These are phyloP conservation scores for Ophiocordyceps unilateralis DNA, from an alignment of 2,329 filamentous ascomycete species.

Conservation along the genomic window DNA sequence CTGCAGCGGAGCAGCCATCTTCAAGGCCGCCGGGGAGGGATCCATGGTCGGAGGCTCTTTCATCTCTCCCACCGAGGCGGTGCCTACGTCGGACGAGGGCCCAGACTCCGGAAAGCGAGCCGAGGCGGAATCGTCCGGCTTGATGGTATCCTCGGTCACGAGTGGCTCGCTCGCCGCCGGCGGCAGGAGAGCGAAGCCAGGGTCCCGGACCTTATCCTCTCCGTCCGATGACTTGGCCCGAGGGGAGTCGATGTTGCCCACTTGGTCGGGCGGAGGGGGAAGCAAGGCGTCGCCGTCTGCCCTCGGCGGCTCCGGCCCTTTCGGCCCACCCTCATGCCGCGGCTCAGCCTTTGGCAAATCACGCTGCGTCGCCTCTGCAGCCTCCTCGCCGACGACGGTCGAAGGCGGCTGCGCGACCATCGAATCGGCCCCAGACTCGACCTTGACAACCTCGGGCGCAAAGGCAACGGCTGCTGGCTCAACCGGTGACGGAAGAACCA, in stretches of 20 bases:
- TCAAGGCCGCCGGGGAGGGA: not conserved
- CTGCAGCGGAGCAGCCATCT: constrained; percentile 3
- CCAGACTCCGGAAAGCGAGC: constrained; percentile 12
- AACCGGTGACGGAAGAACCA: constrained; percentile 28
- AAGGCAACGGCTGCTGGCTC: constrained; percentile 9
- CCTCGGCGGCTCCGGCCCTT: not conserved
- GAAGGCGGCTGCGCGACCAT: constrained; percentile 15
- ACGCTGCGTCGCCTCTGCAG: constrained; percentile 9
- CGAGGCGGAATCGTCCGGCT: constrained; percentile 21
- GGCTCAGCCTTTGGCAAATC: constrained; percentile 7
- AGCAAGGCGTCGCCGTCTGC: constrained; percentile 10
- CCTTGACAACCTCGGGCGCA: not conserved
- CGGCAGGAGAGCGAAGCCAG: constrained; percentile 1
- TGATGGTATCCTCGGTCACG: constrained; percentile 20
- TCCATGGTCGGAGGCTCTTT: constrained; percentile 3
- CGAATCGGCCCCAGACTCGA: constrained; percentile 7
- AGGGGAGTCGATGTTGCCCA: constrained; percentile 21
- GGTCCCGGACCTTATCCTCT: constrained; percentile 10
- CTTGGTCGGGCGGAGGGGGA: constrained; percentile 20
- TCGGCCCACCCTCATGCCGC: not conserved
- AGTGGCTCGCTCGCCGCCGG: constrained; percentile 13
- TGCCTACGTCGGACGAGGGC: constrained; percentile 11
- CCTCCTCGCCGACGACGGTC: constrained; percentile 12
- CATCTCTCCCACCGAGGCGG: constrained; percentile 7
- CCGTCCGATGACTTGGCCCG: constrained; percentile 8